Evolutionary conservation across 140 eudicot species (phyloP), one percentile per base, ranked within the genome.

Genomic region (Flaveria floridana): DNA sequence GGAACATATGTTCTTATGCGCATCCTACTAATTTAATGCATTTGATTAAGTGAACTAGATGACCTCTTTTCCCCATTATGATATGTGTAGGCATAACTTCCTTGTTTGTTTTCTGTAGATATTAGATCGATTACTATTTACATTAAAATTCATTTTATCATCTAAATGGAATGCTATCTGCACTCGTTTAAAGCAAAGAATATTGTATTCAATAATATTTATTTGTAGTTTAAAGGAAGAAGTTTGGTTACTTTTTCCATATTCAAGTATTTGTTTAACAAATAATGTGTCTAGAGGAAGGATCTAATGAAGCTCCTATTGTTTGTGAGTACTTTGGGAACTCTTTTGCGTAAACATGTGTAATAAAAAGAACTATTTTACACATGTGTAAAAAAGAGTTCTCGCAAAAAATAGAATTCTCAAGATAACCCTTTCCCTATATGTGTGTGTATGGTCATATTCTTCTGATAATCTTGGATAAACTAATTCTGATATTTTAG

Each of bases 21-120:
- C 39, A 21, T 5, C 0, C 11, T 58, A 21, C 64, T 57, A 57
- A 10, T 57, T 57, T 20, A 20, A 10, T 2, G 34, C 9, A 19
- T 53, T 67, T 72, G 53, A 34, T 72, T 21, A 11, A 12, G 34
- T 19, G 11, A 56, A 72, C 21, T 58, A 37, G 4, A 18, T 57
- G 55, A 57, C 25, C 23, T 61, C 21, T 56, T 72, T 47, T 44
- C 61, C 61, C 48, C 15, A 12, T 12, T 62, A 25, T 47, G 46
- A 65, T 61, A 44, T 4, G 16, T 44, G 71, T 16, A 74, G 59
- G 71, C 30, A n/a, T 63, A 64, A 64, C 4, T n/a, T 16, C 59
- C 26, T 25, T 14, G 41, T 13, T 15, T 26, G 34, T 68, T 57
- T 73, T 47, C 12, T 10, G 15, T 59, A 28, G 12, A 42, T 41